Percentiles rank a stretch among this genome's conserved stretches.
Evolutionary conservation across 345 rosid species (phyloP).

Genomic region (Melaleuca quinquenervia): DNA sequence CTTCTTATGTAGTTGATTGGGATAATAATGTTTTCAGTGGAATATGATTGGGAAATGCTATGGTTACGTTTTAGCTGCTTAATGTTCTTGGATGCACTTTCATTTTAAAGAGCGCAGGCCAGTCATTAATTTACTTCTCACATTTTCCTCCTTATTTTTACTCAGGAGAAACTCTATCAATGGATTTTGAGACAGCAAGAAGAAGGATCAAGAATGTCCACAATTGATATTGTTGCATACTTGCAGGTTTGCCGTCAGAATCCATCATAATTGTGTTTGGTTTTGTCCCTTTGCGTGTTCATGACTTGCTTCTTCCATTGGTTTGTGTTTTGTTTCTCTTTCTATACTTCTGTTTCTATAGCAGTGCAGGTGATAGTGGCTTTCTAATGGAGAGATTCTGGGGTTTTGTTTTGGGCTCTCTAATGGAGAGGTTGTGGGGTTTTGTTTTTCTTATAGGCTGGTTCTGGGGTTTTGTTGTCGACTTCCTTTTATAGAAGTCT

Average conservation of each 20-base stretch:
- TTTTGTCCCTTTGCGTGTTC: not conserved
- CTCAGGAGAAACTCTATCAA: constrained; percentile 70
- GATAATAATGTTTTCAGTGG: not conserved
- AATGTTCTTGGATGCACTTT: not conserved
- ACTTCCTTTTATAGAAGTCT: not conserved
- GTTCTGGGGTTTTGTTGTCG: not conserved
- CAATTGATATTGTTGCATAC: constrained; percentile 46
- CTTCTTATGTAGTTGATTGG: not conserved
- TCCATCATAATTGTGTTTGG: not conserved
- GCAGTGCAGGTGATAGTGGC: not conserved
- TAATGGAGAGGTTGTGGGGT: not conserved
- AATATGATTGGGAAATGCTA: not conserved
- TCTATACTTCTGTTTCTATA: not conserved
- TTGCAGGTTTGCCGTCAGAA: constrained; percentile 39
- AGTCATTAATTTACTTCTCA: not conserved
- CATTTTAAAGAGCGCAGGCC: not conserved
- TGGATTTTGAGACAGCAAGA: constrained; percentile 74
- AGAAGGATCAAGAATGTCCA: constrained; percentile 55
- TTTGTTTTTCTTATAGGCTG: not conserved
- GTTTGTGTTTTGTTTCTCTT: not conserved
- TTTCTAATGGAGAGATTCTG: not conserved
- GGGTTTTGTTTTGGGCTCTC: not conserved
- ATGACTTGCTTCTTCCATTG: not conserved
- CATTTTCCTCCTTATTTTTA: not conserved
- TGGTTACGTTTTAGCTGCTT: not conserved